Evolutionary conservation across 2,329 filamentous ascomycete species (phyloP).

Genomic region (Periconia sp.): DNA sequence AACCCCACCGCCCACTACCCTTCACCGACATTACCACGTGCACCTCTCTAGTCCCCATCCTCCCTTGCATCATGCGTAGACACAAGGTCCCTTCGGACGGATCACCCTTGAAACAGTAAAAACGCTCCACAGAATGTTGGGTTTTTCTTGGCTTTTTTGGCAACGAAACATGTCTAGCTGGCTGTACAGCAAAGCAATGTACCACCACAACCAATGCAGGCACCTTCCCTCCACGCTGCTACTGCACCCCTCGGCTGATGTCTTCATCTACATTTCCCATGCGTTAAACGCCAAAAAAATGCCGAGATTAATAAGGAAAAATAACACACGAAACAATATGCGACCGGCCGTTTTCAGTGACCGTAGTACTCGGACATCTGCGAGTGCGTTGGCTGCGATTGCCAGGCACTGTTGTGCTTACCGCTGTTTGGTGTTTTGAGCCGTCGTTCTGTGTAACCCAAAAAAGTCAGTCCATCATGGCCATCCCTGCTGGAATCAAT

Average conservation of each 20-base stretch:
- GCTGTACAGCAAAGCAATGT: neutral
- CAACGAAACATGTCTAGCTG: neutral
- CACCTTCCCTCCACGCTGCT: slow-evolving; percentile 17
- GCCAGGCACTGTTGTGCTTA: slow-evolving; percentile 28
- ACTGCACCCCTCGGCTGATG: no score
- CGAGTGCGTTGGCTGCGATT: slow-evolving; percentile 34
- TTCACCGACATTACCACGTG: neutral
- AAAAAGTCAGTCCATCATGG: slow-evolving; percentile 25
- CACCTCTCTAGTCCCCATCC: neutral
- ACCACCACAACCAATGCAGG: slow-evolving; percentile 18
- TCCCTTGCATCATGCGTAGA: neutral
- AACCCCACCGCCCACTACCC: neutral
- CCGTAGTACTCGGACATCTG: slow-evolving; percentile 40
- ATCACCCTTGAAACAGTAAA: neutral
- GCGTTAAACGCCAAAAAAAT: slow-evolving; percentile 29
- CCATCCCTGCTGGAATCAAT: slow-evolving; percentile 5
- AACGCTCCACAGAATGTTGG: slow-evolving; percentile 4
- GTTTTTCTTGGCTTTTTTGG: no score
- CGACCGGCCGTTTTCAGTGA: neutral
- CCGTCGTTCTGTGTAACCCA: slow-evolving; percentile 43
- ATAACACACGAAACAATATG: neutral
- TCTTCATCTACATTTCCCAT: slow-evolving; percentile 17
- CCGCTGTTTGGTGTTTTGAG: slow-evolving; percentile 35
- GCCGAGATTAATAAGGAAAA: slow-evolving; percentile 14
- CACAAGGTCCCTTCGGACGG: neutral